phyloP scores from a whole-genome alignment of 2,329 filamentous ascomycete species.

The Fusarium austroafricanum region DNA sequence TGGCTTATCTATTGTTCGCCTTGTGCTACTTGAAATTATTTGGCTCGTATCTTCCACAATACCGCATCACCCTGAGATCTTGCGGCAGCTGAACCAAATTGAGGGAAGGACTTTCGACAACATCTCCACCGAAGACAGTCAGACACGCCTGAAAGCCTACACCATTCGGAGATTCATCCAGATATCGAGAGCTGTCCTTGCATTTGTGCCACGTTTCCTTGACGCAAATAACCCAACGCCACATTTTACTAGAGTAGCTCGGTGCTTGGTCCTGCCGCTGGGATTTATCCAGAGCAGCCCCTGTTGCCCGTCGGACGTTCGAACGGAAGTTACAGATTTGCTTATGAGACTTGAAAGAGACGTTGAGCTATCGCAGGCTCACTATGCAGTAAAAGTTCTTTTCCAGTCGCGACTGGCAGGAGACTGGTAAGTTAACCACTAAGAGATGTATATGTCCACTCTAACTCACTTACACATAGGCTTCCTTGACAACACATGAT shows the following conservation, averaged over 20 bases:
- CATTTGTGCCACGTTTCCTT: neutral
- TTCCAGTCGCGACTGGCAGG: neutral
- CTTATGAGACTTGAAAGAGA: neutral
- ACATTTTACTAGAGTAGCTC: neutral
- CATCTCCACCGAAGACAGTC: rapidly evolving
- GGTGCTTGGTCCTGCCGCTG: neutral
- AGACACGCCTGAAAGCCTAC: neutral
- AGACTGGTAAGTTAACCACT: neutral
- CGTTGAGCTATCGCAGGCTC: neutral
- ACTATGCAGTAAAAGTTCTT: neutral
- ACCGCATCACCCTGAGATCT: neutral
- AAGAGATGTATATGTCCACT: too few species aligned
- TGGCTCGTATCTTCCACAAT: neutral
- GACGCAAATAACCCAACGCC: neutral
- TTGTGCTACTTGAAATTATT: neutral
- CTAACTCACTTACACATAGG: neutral
- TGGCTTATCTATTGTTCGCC: neutral
- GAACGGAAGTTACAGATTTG: neutral
- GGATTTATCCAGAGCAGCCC: neutral
- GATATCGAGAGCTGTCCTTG: neutral
- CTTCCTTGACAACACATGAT: neutral
- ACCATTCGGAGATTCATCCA: neutral
- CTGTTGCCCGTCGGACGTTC: neutral
- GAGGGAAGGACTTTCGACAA: rapidly evolving
- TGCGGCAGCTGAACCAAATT: neutral